These are phyloP conservation scores for Talaromyces marneffei DNA, from an alignment of 2,329 filamentous ascomycete species.

Conservation along the genomic window DNA sequence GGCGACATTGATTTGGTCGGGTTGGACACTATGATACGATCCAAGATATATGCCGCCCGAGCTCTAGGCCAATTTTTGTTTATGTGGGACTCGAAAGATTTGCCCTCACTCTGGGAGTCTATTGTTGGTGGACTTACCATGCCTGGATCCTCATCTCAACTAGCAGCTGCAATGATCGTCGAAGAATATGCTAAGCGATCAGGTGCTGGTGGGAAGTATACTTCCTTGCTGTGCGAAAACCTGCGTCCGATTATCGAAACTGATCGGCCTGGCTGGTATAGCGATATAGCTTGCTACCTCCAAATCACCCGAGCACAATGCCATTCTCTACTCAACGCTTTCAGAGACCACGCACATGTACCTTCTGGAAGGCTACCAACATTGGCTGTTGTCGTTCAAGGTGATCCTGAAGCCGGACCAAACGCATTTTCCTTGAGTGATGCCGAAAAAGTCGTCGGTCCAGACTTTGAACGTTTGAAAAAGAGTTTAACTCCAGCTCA, in stretches of 20 bases:
- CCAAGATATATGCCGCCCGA: conserved; percentile 77
- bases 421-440: conserved; percentile 84
- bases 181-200: conserved; percentile 73
- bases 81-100: conserved; percentile 57
- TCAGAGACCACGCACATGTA: conserved; percentile 84
- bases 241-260: conserved; percentile 73
- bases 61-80: conserved; percentile 83
- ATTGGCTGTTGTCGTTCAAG: conserved; percentile 87
- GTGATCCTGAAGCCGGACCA: conserved; percentile 83
- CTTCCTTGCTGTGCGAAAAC: conserved; percentile 44
- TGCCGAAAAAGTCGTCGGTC: conserved; percentile 77
- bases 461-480: conserved; percentile 83
- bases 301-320: conserved; percentile 89
- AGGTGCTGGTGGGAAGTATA: conserved; percentile 30
- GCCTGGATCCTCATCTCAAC: conserved; percentile 75
- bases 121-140: conserved; percentile 65
- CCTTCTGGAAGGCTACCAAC: conserved; percentile 67
- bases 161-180: conserved; percentile 74
- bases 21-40: conserved; percentile 78
- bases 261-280: conserved; percentile 75
- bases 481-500: conserved; percentile 85
- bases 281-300: conserved; percentile 83
- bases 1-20: conserved; percentile 94
- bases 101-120: conserved; percentile 55
- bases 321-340: conserved; percentile 80